These are phyloP conservation scores for Emericellopsis terricola DNA, from an alignment of 495 filamentous ascomycete species.

Conservation along the genomic window DNA sequence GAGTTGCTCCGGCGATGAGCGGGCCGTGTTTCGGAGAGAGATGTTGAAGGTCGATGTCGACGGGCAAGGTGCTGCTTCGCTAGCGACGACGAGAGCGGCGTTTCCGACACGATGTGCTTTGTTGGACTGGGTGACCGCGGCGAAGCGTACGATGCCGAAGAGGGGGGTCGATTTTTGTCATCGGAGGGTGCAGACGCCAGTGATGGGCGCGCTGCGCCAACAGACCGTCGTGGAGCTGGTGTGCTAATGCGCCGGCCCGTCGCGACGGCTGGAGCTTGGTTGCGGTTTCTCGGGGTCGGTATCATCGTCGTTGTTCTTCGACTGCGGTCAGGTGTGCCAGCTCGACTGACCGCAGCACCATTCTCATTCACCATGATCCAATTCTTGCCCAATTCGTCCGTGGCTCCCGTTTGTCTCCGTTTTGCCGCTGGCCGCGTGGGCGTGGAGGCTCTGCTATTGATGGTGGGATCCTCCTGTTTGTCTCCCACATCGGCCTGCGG, in stretches of 20 bases:
- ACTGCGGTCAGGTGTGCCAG: conserved; percentile 2
- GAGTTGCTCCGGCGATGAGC: not conserved
- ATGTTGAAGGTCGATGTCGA: conserved; percentile 2
- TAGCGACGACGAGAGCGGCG: conserved; percentile 5
- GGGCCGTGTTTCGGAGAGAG: conserved; percentile 21
- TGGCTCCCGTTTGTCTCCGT: conserved; percentile 28
- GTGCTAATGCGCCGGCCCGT: conserved; percentile 4
- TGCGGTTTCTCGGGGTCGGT: not conserved
- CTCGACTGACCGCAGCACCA: conserved; percentile 1
- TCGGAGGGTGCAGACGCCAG: not conserved
- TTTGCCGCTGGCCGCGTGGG: conserved; percentile 28
- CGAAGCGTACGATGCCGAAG: conserved; percentile 3
- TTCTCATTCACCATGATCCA: conserved; percentile 58
- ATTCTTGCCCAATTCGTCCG: conserved; percentile 39
- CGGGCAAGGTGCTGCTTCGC: not conserved
- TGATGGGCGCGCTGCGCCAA: not conserved
- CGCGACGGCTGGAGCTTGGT: not conserved
- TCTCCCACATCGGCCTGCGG: too few relatives aligned
- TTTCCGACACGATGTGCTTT: conserved; percentile 14
- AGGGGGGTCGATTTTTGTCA: not conserved
- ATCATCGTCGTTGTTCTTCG: not conserved
- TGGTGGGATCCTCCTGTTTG: too few relatives aligned
- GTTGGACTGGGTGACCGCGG: conserved; percentile 12
- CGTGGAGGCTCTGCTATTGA: conserved; percentile 19
- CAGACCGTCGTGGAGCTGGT: conserved; percentile 3